A percentile compares a stretch with the other conserved stretches of the same genome.
phyloP scores from a whole-genome alignment of 2,329 filamentous ascomycete genomes.

The Penicillium sp. region DNA sequence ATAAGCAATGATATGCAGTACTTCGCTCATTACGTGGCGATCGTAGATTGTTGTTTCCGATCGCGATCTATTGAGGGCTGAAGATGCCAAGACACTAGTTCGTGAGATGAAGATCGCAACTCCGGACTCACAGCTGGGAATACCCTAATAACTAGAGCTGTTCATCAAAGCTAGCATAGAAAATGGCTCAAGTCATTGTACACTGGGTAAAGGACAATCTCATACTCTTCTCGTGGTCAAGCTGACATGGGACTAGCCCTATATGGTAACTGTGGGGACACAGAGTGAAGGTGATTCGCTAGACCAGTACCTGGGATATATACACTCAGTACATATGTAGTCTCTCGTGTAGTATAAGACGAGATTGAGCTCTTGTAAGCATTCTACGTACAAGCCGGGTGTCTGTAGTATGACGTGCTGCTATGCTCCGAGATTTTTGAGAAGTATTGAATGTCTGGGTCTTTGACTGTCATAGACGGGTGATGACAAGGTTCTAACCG shows the following conservation, averaged over 20 bases:
- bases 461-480: background rate
- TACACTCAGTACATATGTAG: background rate
- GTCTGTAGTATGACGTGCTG: no score
- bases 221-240: background rate
- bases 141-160: background rate
- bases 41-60: background rate
- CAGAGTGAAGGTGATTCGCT: background rate
- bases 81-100: slow-evolving; percentile 8
- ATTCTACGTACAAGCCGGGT: no score
- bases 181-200: background rate
- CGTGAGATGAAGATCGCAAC: background rate
- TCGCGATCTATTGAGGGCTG: background rate
- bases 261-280: background rate
- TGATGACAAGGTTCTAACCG: background rate
- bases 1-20: background rate
- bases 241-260: background rate
- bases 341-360: background rate
- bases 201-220: background rate
- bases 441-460: background rate
- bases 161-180: background rate
- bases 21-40: background rate
- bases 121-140: background rate
- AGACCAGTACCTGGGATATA: background rate
- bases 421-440: background rate
- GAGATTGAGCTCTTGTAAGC: background rate